Percentiles rank a stretch among this genome's conserved stretches.
Conservation (phyloP, 306 rosid genomes). For the Prunus dulcis region DNA sequence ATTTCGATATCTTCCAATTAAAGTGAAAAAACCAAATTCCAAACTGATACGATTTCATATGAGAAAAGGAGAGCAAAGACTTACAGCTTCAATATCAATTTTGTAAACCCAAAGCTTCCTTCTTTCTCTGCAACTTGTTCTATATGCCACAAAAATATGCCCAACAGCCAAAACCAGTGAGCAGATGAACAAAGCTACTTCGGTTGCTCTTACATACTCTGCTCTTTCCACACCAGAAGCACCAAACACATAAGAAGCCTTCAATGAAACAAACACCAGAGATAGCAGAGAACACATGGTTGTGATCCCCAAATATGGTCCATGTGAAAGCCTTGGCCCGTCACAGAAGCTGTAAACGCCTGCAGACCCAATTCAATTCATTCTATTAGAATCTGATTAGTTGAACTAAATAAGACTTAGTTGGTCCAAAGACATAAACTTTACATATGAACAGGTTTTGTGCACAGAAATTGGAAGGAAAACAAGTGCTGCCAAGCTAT, state of each 20-base stretch:
- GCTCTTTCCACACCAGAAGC: constrained; percentile 25
- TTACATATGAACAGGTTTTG: not conserved
- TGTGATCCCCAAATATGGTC: constrained; percentile 85
- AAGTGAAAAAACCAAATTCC: not conserved
- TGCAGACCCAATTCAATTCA: constrained; percentile 3
- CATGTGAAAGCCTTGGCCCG: constrained; percentile 75
- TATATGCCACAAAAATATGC: constrained; percentile 78
- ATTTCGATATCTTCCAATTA: not conserved
- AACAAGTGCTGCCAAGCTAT: not conserved
- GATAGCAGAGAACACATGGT: constrained; percentile 67
- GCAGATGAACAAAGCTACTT: constrained; percentile 65
- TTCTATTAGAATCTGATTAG: not conserved
- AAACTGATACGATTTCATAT: not conserved
- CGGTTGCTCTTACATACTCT: constrained; percentile 40
- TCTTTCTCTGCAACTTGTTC: constrained; percentile 96
- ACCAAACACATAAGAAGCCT: constrained; percentile 65
- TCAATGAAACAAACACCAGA: constrained; percentile 70
- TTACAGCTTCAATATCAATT: constrained; percentile 96
- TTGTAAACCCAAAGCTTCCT: constrained; percentile 89
- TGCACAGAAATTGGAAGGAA: not conserved
- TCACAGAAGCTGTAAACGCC: constrained; percentile 91
- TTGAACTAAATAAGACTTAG: too few relatives aligned
- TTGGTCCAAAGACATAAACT: not conserved
- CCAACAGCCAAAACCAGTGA: constrained; percentile 77
- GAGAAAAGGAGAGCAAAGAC: constrained; percentile 25